Base-by-base conservation (phyloP, 1,139 yeast species). In the Hyphopichia wangnamkhiaoensis region DNA sequence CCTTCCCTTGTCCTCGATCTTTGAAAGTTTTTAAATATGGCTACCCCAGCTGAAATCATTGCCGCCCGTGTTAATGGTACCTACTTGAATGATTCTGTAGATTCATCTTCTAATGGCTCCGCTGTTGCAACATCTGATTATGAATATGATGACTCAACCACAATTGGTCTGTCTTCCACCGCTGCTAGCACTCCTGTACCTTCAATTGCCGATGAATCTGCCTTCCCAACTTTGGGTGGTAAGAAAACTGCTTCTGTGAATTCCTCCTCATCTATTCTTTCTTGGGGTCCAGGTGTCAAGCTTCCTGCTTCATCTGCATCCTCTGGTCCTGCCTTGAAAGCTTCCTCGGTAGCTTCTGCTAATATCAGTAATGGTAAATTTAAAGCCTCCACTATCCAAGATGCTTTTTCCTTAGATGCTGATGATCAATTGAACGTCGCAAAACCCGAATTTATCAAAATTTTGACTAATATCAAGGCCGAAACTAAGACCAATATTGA, bases 221-320 rank as follows among this genome's bases (percentile, higher is more conserved):
- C 87, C 8, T 84, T 85, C 61, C 95, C 95, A 9, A 75, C 88
- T 23, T 73, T 88, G 50, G 91, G 90, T 33, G 77, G 74, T 5
- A 56, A 57, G 39, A 54, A 52, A 39, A 56, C 53, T 35, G 36
- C 52, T 10, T 40, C 53, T 33, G 46, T 52, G 33, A 49, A 54
- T 10, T 42, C 54, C 33, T 45, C 53, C 34, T 49, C 55, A 17
- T 37, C 57, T 19, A 48, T 60, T 31, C 59, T 61, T 4, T 49
- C 56, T 13, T 61, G 67, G 67, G 67, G 65, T 9, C 64, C 79
- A 20, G 54, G 52, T 17, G 27, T 35, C 18, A 30, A 23, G 9
- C 29, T 21, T 23, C 18, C 33, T 15, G 9, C 31, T 3, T 24
- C 37, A 27, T 10, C 43, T 28, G 25, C 41, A 35, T 41, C 25